phyloP scores from a whole-genome alignment of 2,329 filamentous ascomycete species.

The Fusarium pilosicola region DNA sequence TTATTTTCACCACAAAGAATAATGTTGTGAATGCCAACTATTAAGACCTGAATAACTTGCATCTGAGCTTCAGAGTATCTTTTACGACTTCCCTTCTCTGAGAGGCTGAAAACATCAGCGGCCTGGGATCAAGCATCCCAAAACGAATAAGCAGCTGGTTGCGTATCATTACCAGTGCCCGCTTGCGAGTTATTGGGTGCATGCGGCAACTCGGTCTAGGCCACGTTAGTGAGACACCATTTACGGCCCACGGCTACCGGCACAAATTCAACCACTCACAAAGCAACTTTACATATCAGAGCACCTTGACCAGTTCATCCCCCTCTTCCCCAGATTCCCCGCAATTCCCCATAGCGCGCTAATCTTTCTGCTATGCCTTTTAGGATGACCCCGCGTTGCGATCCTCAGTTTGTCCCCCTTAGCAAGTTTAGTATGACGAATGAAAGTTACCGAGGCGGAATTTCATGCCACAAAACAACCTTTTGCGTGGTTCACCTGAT shows the following conservation, averaged over 20 bases:
- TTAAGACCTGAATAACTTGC: background rate
- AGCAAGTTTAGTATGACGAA: background rate
- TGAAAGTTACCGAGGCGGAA: conserved; percentile 4
- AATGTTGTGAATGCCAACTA: no score
- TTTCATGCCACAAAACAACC: background rate
- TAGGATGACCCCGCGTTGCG: background rate
- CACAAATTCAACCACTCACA: background rate
- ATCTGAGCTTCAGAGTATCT: no score
- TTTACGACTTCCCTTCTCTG: background rate
- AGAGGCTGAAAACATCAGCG: background rate
- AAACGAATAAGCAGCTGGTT: background rate
- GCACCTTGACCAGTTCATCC: background rate
- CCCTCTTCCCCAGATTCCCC: background rate
- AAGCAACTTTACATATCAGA: background rate
- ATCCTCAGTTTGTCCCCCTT: background rate
- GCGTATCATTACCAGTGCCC: background rate
- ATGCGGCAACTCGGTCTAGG: background rate
- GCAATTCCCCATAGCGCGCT: background rate
- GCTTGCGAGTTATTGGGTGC: background rate
- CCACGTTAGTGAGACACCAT: background rate
- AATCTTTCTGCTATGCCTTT: background rate
- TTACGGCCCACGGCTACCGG: background rate
- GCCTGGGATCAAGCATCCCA: background rate
- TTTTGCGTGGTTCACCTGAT: background rate
- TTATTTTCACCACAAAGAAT: no score